Conservation (phyloP, 2,329 filamentous ascomycete species). For the Diplodia seriata region DNA sequence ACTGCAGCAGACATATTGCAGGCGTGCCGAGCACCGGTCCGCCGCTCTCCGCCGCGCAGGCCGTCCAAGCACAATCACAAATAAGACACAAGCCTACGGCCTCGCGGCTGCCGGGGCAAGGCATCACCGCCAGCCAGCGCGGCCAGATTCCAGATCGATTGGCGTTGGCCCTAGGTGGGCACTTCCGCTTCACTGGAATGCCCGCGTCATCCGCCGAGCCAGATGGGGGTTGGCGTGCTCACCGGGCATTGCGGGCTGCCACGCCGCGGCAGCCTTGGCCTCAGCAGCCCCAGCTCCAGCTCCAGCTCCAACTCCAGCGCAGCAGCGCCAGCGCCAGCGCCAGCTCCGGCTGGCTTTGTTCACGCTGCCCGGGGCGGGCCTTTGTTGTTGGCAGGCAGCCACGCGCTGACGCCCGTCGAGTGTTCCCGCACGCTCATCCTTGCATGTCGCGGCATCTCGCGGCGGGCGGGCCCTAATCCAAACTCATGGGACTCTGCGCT, state of each 20-base stretch:
- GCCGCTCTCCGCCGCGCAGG: conserved; percentile 1
- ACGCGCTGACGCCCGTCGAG: conserved; percentile 24
- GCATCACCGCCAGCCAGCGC: conserved; percentile 2
- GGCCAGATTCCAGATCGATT: conserved; percentile 24
- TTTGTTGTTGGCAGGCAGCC: conserved; percentile 30
- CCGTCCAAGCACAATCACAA: neutral
- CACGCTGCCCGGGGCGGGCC: conserved; percentile 1
- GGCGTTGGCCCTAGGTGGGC: conserved; percentile 21
- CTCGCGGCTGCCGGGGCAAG: neutral
- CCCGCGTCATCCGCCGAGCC: conserved; percentile 18
- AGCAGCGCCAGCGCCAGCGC: neutral
- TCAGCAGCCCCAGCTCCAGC: neutral
- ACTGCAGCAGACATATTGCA: conserved; percentile 27
- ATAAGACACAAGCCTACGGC: neutral
- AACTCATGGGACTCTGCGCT: conserved; percentile 24
- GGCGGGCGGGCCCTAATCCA: conserved; percentile 22
- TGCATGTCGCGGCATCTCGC: conserved; percentile 26
- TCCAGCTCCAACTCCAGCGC: neutral
- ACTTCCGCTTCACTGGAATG: conserved; percentile 7
- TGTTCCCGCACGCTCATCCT: conserved; percentile 23
- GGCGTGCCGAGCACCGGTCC: conserved; percentile 13
- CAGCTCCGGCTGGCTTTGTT: neutral
- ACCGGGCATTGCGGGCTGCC: neutral
- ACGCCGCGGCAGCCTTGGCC: neutral
- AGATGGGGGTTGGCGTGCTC: conserved; percentile 8